A percentile compares a stretch with the other conserved stretches of the same genome.
These are phyloP conservation scores for Agrostemma githago DNA, from an alignment of 148 eudicot genomes.

Conservation along the genomic window DNA sequence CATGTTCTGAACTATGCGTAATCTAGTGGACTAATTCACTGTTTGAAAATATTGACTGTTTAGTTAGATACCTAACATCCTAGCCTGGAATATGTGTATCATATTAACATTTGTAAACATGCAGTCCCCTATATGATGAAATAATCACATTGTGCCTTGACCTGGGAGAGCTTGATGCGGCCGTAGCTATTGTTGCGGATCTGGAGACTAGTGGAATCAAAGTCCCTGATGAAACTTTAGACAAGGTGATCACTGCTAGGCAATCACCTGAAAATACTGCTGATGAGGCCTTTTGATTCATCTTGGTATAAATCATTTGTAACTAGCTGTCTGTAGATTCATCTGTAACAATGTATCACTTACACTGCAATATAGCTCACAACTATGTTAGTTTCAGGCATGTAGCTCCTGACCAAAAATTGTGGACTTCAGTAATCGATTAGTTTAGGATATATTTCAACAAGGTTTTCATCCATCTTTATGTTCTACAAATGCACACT, in stretches of 20 bases:
- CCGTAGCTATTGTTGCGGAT: slow-evolving; percentile 85
- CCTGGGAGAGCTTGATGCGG: slow-evolving; percentile 91
- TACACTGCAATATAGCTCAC: neutral
- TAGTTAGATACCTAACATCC: neutral
- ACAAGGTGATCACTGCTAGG: slow-evolving; percentile 80
- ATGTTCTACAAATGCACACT: neutral
- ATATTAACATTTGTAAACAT: slow-evolving; percentile 9
- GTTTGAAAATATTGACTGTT: neutral
- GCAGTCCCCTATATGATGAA: slow-evolving; percentile 93
- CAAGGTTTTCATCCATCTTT: neutral
- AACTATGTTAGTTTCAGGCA: neutral
- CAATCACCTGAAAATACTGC: slow-evolving; percentile 38
- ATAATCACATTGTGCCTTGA: slow-evolving; percentile 71
- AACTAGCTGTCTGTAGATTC: slow-evolving; percentile 6
- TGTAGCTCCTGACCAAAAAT: neutral
- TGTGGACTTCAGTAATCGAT: neutral
- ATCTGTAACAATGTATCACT: neutral
- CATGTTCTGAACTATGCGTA: neutral
- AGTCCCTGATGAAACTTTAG: slow-evolving; percentile 76
- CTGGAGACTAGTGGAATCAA: slow-evolving; percentile 76
- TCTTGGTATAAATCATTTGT: slow-evolving; percentile 12
- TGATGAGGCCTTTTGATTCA: slow-evolving; percentile 37
- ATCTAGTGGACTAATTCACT: neutral
- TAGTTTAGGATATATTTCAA: neutral
- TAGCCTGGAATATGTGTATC: neutral